Base-by-base conservation (phyloP, 2,329 filamentous ascomycete genomes). In the Botrytis byssoidea region DNA sequence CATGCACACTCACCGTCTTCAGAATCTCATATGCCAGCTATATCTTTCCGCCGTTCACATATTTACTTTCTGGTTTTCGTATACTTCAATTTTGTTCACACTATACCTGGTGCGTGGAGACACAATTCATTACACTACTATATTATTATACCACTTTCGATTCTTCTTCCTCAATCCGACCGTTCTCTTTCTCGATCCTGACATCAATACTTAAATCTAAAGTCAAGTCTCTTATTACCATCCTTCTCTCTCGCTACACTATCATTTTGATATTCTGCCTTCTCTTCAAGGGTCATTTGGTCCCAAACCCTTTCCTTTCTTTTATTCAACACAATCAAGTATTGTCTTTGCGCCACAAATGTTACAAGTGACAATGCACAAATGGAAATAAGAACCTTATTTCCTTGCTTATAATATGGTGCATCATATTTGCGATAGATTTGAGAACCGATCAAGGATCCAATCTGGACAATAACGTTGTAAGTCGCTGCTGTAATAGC, bases 401-500 rank as follows among this genome's bases (percentile, higher is more conserved):
- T 90, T 0, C 88, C 89, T 0, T 84, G 83, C 10, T 82, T 80
- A 75, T 90, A 90, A 16, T 83, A 81, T 0, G 88, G 88, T 16
- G 74, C 68, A 76, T 88, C 86, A 40, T 85, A 81, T 8, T 84
- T 81, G 3, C 85, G 81, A 74, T 87, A 87, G 25, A 79, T 74
- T 35, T 79, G 77, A 20, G 76, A 70, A 16, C 73, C 72, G 20
- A 77, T 83, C 48, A 86, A 83, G 2, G 79, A 81, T 35, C 81
- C 80, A 0, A 82, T 81, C 75, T 86, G 85, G 4, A 84, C 82
- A 57, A 82, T 83, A 83, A 86, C 86, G 78, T 91, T 91, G 80
- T 91, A 92, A 29, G 89, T 81, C 0, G 88, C 89, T 0, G 88
- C 87, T 0, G 88, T 87, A 1, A 92, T 88, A 1, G 90, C 88